Evolutionary conservation across 805 yeast genomes (phyloP).

Genomic region (Wickerhamiella parazyma): DNA sequence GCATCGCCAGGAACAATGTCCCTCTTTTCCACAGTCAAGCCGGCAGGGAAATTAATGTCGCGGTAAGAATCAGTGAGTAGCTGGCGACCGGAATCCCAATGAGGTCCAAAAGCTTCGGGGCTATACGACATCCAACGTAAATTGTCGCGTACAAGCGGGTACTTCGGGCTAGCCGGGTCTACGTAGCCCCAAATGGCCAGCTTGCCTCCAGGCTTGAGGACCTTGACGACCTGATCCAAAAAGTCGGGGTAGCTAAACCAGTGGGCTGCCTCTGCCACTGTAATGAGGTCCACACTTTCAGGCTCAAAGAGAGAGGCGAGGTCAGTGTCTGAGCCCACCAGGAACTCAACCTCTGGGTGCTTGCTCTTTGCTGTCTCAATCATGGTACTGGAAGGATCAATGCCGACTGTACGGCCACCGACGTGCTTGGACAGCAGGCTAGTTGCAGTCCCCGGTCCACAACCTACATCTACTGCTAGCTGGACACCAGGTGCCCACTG

Average conservation of each 20-base stretch:
- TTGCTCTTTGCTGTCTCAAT: slow-evolving; percentile 31
- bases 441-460: slow-evolving; percentile 69
- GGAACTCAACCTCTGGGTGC: slow-evolving; percentile 9
- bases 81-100: slow-evolving; percentile 78
- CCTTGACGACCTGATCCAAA: slow-evolving; percentile 35
- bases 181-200: slow-evolving; percentile 70
- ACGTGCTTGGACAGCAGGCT: slow-evolving; percentile 32
- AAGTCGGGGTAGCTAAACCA: slow-evolving; percentile 57
- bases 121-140: slow-evolving; percentile 39
- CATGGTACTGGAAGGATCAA: slow-evolving; percentile 50
- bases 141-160: slow-evolving; percentile 40
- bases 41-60: slow-evolving; percentile 33
- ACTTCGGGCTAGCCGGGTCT: slow-evolving; percentile 45
- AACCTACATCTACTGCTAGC: slow-evolving; percentile 54
- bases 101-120: slow-evolving; percentile 34
- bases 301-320: slow-evolving; percentile 16
- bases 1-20: slow-evolving; percentile 9
- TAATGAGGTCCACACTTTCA: slow-evolving; percentile 46
- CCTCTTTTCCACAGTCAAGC: slow-evolving; percentile 30
- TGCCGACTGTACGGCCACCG: slow-evolving; percentile 42
- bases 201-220: slow-evolving; percentile 50
- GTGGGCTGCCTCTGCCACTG: slow-evolving; percentile 73
- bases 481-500: slow-evolving; percentile 23
- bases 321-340: slow-evolving; percentile 19
- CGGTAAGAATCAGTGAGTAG: slow-evolving; percentile 35